Evolutionary conservation across 2,329 filamentous ascomycete species (phyloP).

Genomic region (Triangularia setosa): DNA sequence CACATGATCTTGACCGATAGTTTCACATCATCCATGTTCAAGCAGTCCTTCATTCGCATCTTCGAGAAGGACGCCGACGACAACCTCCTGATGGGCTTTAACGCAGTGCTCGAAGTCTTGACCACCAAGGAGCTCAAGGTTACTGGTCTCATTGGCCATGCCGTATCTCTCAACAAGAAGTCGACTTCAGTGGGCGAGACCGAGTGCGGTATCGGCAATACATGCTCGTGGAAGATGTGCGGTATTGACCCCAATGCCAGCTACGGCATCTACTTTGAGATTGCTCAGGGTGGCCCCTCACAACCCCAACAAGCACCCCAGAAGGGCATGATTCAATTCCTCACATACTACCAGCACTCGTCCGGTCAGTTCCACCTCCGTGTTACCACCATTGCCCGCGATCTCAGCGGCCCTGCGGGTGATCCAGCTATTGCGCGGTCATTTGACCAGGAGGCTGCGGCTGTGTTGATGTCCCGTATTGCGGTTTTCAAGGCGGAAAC

Average conservation of each 20-base stretch:
- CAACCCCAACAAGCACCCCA: constrained; percentile 83
- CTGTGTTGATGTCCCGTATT: constrained; percentile 98
- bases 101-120: constrained; percentile 89
- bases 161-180: constrained; percentile 96
- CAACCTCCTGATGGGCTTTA: constrained; percentile 96
- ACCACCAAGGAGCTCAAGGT: constrained; percentile 99
- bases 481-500: constrained; percentile 98
- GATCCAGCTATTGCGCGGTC: constrained; percentile 94
- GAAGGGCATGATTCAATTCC: constrained; percentile 94
- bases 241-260: constrained; percentile 91
- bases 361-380: constrained; percentile 94
- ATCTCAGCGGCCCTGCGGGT: constrained; percentile 86
- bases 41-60: constrained; percentile 93
- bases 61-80: constrained; percentile 97
- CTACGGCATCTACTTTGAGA: constrained; percentile 96
- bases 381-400: constrained; percentile 89
- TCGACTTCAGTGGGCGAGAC: constrained; percentile 95
- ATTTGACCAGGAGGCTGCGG: constrained; percentile 96
- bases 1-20: constrained; percentile 98
- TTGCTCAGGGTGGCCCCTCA: constrained; percentile 85
- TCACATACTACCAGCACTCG: constrained; percentile 98
- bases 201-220: constrained; percentile 97
- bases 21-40: constrained; percentile 99
- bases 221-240: constrained; percentile 99
- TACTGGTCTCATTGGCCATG: constrained; percentile 93